These are phyloP conservation scores for Fragaria vesca DNA, from an alignment of 306 rosid species.

Conservation along the genomic window DNA sequence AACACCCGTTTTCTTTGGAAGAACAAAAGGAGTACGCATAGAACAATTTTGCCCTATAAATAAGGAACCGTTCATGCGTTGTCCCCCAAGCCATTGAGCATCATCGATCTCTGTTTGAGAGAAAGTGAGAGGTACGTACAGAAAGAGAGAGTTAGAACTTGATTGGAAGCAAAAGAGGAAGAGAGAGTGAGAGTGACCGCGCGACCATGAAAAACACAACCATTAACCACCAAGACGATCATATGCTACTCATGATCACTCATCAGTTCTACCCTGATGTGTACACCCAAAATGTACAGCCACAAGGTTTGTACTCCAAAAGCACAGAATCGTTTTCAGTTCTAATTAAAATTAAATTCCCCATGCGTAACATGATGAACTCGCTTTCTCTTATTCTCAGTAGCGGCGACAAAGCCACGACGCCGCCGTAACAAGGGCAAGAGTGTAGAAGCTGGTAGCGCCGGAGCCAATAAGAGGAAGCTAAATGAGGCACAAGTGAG, in stretches of 20 bases:
- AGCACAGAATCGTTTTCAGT: not conserved
- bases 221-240: slow-evolving; percentile 44
- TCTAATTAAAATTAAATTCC: not conserved
- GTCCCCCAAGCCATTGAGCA: slow-evolving; percentile 42
- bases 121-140: not conserved
- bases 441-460: slow-evolving; percentile 39
- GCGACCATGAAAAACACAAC: slow-evolving; percentile 1
- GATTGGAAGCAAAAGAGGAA: not conserved
- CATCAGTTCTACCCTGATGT: slow-evolving; percentile 48
- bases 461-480: slow-evolving; percentile 60
- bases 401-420: slow-evolving; percentile 49
- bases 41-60: slow-evolving; percentile 47
- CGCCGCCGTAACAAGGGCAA: slow-evolving; percentile 65
- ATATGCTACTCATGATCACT: slow-evolving; percentile 39
- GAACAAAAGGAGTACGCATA: slow-evolving; percentile 19
- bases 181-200: not conserved
- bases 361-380: not conserved
- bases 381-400: slow-evolving; percentile 12
- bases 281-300: slow-evolving; percentile 52
- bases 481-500: slow-evolving; percentile 64
- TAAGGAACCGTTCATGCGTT: slow-evolving; percentile 18
- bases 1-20: not conserved
- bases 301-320: slow-evolving; percentile 52
- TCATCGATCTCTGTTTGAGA: slow-evolving; percentile 9
- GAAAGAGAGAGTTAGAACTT: slow-evolving; percentile 12